phyloP scores from a whole-genome alignment of 306 rosid genomes.

The Cucumis sativus region Cucumber_9930_V3 NC_026657.2:3559001-3559500 shows the following conservation, averaged over 20 bases:
- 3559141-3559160: constrained; percentile 9
- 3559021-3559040: background rate
- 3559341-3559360: background rate
- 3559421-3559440: background rate
- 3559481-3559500: background rate
- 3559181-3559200: background rate
- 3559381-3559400: background rate
- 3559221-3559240: constrained; percentile 4
- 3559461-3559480: background rate
- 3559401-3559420: constrained; percentile 7
- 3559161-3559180: background rate
- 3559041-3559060: background rate
- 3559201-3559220: background rate
- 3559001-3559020: too few species aligned
- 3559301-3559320: constrained; percentile 1
- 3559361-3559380: background rate
- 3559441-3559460: background rate
- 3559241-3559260: background rate
- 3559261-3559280: constrained; percentile 3
- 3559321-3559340: constrained; percentile 1
- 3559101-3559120: background rate
- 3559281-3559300: constrained; percentile 4
- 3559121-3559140: background rate
- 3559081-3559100: background rate
- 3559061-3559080: background rate